Evolutionary conservation across 371 early-diverging fungal species (phyloP), one percentile per base, ranked within the genome.

Genomic region (Lichtheimia ornata): DNA sequence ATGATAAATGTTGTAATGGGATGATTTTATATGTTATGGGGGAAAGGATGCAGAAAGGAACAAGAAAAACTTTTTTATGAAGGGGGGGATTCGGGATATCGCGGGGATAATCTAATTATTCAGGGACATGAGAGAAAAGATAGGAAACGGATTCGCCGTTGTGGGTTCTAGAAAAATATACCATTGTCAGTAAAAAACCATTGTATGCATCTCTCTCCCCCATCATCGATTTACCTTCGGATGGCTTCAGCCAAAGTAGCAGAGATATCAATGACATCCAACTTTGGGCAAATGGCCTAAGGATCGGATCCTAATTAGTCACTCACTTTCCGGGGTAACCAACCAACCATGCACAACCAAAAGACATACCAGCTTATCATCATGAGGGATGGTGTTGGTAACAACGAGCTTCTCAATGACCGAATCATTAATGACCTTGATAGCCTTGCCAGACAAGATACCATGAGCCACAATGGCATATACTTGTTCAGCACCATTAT

Each of bases 391-490:
- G 15, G 97, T 94, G 80, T 97, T 97, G 67, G 95, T 94, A 28
- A 97, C 96, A 9, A 94, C 91, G 3, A 94, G 81, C 62, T 86
- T 89, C 60, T 90, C 90, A 63, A 97, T 83, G 44, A 86, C 81
- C 61, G 93, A 94, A 64, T 91, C 86, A 71, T 93, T 93, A 72
- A 97, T 94, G 22, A 92, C 91, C 61, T 88, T 82, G 62, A 95
- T 88, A 9, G 97, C 95, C 72, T 95, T 92, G 30, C 95, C 97
- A 52, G 94, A 94, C 12, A 97, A 81, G 42, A 96, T 93, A 55
- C 92, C 92, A 66, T 98, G 99, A 40, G 96, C 97, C 41, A 98
- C 95, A 67, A 97, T 91, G 47, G 98, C 97, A 65, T 96, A 97
- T 6, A 98, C 96, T 60, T 88, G 84, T n/a, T 83, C 72, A 27